Evolutionary conservation across 78 protist species (phyloP).

Genomic region (Polysphondylium violaceum): DNA sequence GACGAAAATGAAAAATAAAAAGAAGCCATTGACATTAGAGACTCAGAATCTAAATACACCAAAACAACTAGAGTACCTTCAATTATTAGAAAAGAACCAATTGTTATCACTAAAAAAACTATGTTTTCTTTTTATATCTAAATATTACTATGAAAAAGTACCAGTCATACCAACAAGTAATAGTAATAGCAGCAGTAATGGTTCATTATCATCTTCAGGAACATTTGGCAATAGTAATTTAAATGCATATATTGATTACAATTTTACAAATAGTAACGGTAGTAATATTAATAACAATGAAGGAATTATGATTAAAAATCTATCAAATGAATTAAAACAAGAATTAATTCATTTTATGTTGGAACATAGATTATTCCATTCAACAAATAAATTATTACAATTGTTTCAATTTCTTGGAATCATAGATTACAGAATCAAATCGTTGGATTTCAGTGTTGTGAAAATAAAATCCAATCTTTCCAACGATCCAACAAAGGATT

Average conservation of each 20-base stretch:
- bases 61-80: slow-evolving; percentile 34
- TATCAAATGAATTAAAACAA: slow-evolving; percentile 33
- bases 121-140: slow-evolving; percentile 27
- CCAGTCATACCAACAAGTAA: background rate
- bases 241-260: no score
- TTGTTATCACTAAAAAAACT: slow-evolving; percentile 26
- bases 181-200: background rate
- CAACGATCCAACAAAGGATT: slow-evolving; percentile 47
- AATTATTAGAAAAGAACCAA: background rate
- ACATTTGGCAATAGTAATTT: background rate
- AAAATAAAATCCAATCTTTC: slow-evolving; percentile 2
- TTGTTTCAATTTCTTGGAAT: background rate
- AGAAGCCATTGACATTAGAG: background rate
- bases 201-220: background rate
- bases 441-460: slow-evolving; percentile 55
- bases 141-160: background rate
- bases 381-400: background rate
- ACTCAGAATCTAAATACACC: background rate
- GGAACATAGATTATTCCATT: slow-evolving; percentile 25
- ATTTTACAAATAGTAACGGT: no score
- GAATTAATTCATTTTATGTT: slow-evolving; percentile 61
- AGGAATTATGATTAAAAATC: background rate
- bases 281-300: background rate
- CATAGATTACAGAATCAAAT: slow-evolving; percentile 11
- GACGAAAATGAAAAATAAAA: background rate